These are phyloP conservation scores for Umbilicus rupestris DNA, from an alignment of 164 flowering plant genomes.

Conservation along the genomic window DNA sequence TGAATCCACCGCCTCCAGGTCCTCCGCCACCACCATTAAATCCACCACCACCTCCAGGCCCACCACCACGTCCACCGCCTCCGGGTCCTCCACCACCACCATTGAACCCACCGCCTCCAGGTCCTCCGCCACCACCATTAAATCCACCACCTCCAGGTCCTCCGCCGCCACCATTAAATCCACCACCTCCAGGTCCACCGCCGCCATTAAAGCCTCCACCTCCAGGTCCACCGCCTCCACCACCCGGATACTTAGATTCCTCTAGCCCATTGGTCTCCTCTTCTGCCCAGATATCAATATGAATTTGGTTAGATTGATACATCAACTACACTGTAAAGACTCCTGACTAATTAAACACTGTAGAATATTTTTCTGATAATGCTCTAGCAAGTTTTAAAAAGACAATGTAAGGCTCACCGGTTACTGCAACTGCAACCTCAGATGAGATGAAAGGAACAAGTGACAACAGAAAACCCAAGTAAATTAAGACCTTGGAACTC, in stretches of 20 bases:
- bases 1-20: no score
- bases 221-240: slow-evolving; percentile 1
- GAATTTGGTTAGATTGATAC: background rate
- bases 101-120: background rate
- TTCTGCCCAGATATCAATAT: background rate
- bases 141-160: background rate
- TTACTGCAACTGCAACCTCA: background rate
- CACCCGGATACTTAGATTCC: background rate
- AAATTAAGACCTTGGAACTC: background rate
- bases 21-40: no score
- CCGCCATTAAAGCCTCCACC: background rate
- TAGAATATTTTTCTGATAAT: no score
- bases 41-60: background rate
- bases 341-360: no score
- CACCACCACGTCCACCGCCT: slow-evolving; percentile 3
- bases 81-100: slow-evolving; percentile 1
- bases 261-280: background rate
- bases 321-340: background rate
- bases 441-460: slow-evolving; percentile 1
- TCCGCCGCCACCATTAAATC: background rate
- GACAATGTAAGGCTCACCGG: background rate
- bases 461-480: background rate
- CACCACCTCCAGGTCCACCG: background rate
- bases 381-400: no score
- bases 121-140: background rate